Base-by-base conservation (phyloP, 208 protist species). In the Trypanosoma melophagium region DNA sequence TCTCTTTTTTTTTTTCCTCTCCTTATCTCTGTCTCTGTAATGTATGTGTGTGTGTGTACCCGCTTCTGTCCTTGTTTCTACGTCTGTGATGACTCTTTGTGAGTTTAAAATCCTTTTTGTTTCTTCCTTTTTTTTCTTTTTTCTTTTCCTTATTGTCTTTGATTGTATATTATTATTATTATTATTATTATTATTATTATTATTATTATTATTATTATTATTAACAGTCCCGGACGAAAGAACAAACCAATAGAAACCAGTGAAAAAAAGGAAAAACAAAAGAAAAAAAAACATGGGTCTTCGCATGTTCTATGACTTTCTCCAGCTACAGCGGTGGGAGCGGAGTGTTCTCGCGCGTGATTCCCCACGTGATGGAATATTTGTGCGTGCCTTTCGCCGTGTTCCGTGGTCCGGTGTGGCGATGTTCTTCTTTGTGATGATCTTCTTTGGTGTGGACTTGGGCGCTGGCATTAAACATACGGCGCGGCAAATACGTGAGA, bases 371-470 rank as follows among this genome's bases (percentile, higher is more conserved):
- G 88, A 94, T 8, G 65, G 85, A 21, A 51, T 80, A 9, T 22
- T 90, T 47, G 65, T 69, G 13, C 75, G 78, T 12, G 63, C 68
- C 12, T 73, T 94, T 22, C 83, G 81, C 51, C 79, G 78, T 51
- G 77, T 94, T 14, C 88, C 88, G 17, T 94, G 88, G 86, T 84
- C 83, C 3, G 84, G 85, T 22, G 81, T 94, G 50, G 61, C 84
- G 14, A 87, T 92, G 85, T 86, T 94, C 60, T 66, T 89, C 71
- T 92, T 94, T 66, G 71, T 92, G 54, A 90, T 92, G 83, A 55
- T 94, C 42, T 94, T 94, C 66, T 94, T 94, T 57, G 88, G 88
- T 12, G 77, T 94, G 7, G 88, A 94, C 71, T 74, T 94, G 17
- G 84, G 81, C 9, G 85, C 85, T 3, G 84, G 88, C 42, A 86